phyloP scores from a whole-genome alignment of 257 asterid genomes.

The Nicotiana attenuata region DNA sequence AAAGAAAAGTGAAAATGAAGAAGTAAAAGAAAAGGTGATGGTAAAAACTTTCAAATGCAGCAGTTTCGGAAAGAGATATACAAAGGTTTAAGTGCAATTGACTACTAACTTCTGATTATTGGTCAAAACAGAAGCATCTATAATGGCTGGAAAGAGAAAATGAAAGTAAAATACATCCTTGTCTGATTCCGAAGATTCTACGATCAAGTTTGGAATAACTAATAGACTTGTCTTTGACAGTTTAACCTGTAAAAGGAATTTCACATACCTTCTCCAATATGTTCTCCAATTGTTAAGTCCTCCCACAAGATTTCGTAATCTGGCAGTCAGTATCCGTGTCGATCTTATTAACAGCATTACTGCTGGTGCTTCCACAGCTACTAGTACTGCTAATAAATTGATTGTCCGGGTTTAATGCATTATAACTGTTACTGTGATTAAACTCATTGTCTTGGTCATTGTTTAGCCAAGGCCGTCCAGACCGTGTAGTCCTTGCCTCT shows the following conservation, averaged over 20 bases:
- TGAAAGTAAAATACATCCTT: not conserved
- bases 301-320: constrained; percentile 94
- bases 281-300: constrained; percentile 88
- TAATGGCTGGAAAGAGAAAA: not conserved
- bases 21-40: not conserved
- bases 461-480: constrained; percentile 68
- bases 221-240: not conserved
- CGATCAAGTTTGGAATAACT: not conserved
- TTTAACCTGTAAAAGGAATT: not conserved
- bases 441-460: constrained; percentile 56
- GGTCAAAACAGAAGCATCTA: not conserved
- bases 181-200: not conserved
- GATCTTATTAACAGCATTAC: constrained; percentile 62
- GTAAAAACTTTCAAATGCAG: not conserved
- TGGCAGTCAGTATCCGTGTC: constrained; percentile 66
- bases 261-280: constrained; percentile 77
- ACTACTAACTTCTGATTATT: not conserved
- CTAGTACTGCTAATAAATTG: constrained; percentile 68
- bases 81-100: not conserved
- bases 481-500: constrained; percentile 48
- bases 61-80: not conserved
- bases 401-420: constrained; percentile 39
- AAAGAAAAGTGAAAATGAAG: constrained; percentile 10
- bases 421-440: constrained; percentile 29
- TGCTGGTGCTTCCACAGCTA: constrained; percentile 75